Evolutionary conservation across 2,329 filamentous ascomycete genomes (phyloP), one percentile per base, ranked within the genome.

Genomic region (Clarireedia hainanense): DNA sequence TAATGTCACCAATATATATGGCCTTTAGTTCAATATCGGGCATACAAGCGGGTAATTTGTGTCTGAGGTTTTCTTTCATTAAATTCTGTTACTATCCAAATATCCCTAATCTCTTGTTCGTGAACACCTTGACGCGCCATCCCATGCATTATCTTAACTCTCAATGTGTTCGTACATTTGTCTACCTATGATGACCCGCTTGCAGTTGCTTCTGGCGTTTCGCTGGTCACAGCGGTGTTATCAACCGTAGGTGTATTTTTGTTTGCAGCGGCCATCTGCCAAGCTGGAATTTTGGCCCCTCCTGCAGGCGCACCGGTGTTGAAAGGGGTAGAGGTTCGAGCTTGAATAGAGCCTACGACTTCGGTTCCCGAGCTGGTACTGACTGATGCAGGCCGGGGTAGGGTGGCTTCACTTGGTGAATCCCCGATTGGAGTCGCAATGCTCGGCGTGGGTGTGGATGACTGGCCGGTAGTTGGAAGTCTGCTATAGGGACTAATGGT

Each of bases 201-300:
- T 37, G 59, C 52, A 42, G 55, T 60, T 37, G 59, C 53, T 45
- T 67, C 63, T 47, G 63, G 60, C 27, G 60, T 58, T 30, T 60
- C 60, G 48, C 57, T 64, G 27, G 52, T 57, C 39, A 55, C 57
- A 17, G 56, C 59, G 47, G 60, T 58, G 27, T 58, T 57, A 20
- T 61, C 61, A 4, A 57, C 54, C 20, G 64, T 56, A 47, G 49
- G 60, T 36, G 63, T 55, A 39, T 57, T 66, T 70, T 79, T 81
- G 64, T 79, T 83, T 34, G 82, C 76, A 68, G 84, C 83, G 48
- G 86, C 85, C 77, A 89, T 80, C 72, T 91, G 88, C 88, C 88
- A 91, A 4, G 86, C 81, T 4, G 88, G 88, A 62, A 91, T 91
- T 10, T 86, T 83, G 10, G 86, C 86, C 71, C 80, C 84, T 36